phyloP scores from a whole-genome alignment of 345 rosid genomes.

The Physaria fendleri region DNA sequence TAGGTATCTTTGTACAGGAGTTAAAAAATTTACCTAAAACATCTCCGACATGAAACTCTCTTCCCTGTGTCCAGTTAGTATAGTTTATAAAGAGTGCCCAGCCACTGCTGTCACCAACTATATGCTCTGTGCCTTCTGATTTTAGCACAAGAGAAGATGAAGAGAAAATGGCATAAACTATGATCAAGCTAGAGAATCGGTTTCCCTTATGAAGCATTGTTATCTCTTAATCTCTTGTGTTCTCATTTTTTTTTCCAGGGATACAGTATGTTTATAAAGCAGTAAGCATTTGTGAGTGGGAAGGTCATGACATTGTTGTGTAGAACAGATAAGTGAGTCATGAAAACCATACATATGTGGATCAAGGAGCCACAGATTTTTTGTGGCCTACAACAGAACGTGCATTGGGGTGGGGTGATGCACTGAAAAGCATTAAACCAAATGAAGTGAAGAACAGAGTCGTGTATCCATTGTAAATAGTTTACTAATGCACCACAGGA shows the following conservation, averaged over 20 bases:
- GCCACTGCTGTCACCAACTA: slow-evolving; percentile 34
- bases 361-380: slow-evolving; percentile 10
- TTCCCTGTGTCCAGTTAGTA: slow-evolving; percentile 38
- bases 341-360: slow-evolving; percentile 23
- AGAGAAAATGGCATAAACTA: slow-evolving; percentile 2
- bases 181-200: slow-evolving; percentile 5
- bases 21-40: slow-evolving; percentile 25
- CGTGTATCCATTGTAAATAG: background rate
- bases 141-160: slow-evolving; percentile 2
- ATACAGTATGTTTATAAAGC: slow-evolving; percentile 8
- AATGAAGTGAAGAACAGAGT: background rate
- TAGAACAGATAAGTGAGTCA: slow-evolving; percentile 23
- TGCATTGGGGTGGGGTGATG: slow-evolving; percentile 26
- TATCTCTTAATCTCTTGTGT: background rate
- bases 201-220: slow-evolving; percentile 5
- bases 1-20: background rate
- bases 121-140: slow-evolving; percentile 18
- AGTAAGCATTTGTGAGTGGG: slow-evolving; percentile 19
- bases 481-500: slow-evolving; percentile 11
- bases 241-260: background rate
- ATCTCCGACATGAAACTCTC: slow-evolving; percentile 38
- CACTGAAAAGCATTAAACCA: slow-evolving; percentile 17
- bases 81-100: slow-evolving; percentile 28
- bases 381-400: slow-evolving; percentile 8
- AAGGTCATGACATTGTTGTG: slow-evolving; percentile 30